These are phyloP conservation scores for Vigna unguiculata DNA, from an alignment of 306 rosid genomes.

Conservation along the genomic window DNA sequence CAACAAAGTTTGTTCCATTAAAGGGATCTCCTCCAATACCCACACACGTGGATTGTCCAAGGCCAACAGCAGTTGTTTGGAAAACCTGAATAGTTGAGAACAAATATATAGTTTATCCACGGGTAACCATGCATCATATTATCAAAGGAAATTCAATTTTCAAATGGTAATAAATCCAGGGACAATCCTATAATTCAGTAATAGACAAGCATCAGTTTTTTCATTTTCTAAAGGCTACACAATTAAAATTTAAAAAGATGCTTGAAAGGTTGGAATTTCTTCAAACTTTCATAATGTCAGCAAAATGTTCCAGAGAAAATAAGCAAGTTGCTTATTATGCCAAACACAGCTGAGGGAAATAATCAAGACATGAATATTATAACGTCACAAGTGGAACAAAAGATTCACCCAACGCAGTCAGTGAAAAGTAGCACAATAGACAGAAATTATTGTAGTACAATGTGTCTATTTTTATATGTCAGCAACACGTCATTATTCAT, in stretches of 20 bases:
- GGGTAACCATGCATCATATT: slow-evolving; percentile 21
- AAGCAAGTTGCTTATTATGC: not conserved
- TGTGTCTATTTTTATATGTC: not conserved
- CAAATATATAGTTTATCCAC: slow-evolving; percentile 37
- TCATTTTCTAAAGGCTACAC: not conserved
- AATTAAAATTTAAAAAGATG: not conserved
- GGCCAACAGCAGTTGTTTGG: slow-evolving; percentile 99
- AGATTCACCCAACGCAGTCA: not conserved
- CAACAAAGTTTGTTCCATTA: slow-evolving; percentile 97
- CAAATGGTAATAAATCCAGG: slow-evolving; percentile 17
- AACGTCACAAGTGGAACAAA: not conserved
- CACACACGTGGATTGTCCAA: slow-evolving; percentile 99
- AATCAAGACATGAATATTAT: not conserved
- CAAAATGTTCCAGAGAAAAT: not conserved
- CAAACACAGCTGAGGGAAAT: not conserved
- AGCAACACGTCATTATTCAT: slow-evolving; percentile 17
- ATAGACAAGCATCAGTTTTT: slow-evolving; percentile 16
- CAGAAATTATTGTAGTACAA: not conserved
- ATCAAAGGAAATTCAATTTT: slow-evolving; percentile 41
- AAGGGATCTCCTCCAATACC: slow-evolving; percentile 99
- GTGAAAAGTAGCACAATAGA: slow-evolving; percentile 9
- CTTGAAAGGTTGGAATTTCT: not conserved
- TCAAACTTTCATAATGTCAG: not conserved
- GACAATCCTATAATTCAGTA: slow-evolving; percentile 30
- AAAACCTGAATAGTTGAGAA: slow-evolving; percentile 69